Percentiles rank a stretch among this genome's conserved stretches.
These are phyloP conservation scores for Rhododendron ovatum DNA, from an alignment of 148 eudicot species.

Conservation along the genomic window DNA sequence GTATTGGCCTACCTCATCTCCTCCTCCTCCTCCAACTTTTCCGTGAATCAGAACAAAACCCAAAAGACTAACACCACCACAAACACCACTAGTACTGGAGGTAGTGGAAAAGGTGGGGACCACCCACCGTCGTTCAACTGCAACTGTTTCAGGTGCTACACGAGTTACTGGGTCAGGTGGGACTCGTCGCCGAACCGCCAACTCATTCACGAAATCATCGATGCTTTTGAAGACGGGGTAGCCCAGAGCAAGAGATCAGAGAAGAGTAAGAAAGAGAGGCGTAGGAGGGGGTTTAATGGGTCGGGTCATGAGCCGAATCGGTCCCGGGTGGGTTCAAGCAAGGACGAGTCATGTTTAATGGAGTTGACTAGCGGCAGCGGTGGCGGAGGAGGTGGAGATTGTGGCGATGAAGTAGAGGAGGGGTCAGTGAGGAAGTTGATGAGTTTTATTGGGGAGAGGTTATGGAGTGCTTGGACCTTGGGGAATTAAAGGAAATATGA, in stretches of 20 bases:
- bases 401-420: constrained; percentile 15
- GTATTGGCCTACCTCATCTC: constrained; percentile 74
- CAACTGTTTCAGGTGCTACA: constrained; percentile 71
- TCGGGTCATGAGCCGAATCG: constrained; percentile 10
- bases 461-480: constrained; percentile 41
- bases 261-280: constrained; percentile 22
- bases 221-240: constrained; percentile 60
- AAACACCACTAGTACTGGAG: neutral
- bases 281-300: constrained; percentile 15
- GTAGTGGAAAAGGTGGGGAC: constrained; percentile 10
- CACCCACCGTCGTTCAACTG: constrained; percentile 53
- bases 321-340: constrained; percentile 8
- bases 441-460: constrained; percentile 34
- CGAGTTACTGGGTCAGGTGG: constrained; percentile 74
- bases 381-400: neutral
- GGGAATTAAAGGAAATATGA: neutral
- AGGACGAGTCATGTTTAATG: constrained; percentile 20
- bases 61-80: neutral
- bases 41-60: neutral
- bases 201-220: constrained; percentile 75
- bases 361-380: neutral
- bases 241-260: constrained; percentile 9
- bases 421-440: constrained; percentile 33
- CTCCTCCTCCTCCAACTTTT: neutral
- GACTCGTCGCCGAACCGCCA: constrained; percentile 77